Evolutionary conservation across 805 yeast genomes (phyloP), one percentile per base, ranked within the genome.

Genomic region (Ogataea glucozyma): DNA sequence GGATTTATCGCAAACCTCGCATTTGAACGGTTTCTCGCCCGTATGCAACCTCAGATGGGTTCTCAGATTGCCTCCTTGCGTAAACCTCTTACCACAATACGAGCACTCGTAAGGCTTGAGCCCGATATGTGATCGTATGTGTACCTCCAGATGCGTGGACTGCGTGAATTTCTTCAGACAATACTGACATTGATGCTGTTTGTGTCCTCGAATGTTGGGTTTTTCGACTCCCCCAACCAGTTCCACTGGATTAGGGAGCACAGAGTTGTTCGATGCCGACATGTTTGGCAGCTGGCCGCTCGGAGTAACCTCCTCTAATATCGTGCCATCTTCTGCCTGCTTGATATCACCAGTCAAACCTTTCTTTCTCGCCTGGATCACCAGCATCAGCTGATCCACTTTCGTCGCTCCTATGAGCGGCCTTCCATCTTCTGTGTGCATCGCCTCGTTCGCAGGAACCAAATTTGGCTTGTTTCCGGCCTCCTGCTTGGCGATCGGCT

Each of bases 111-210:
- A 88, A 8, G 96, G 96, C 57, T 88, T 84, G 49, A 78, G 77
- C 0, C 96, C 96, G 56, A 88, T 83, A 61, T 88, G 97, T 0
- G 91, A 82, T 52, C 96, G 70, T 6, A 87, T 79, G 62, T 88
- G 97, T 13, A 89, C 96, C 52, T 88, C 96, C 54, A 89, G 67
- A 64, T 88, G 96, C 4, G 97, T 90, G n/a, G 88, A 73, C 61
- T 90, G 97, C 1, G 90, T 81, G 57, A 90, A 90, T 41, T 76
- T 75, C 59, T 88, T 87, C 55, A 75, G 76, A 61, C 97, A 91
- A 55, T 84, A 83, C 2, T 78, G 79, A 57, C 95, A 85, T 59
- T 81, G 82, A 53, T 81, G 85, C 36, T 74, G 75, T 57, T 83
- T 84, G 10, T 66, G 60, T 11, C 68, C 62, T 27, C 67, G 58